A percentile compares a stretch with the other conserved stretches of the same genome.
Conservation (phyloP, 805 yeast genomes). For the Saccharomyces jurei region DNA sequence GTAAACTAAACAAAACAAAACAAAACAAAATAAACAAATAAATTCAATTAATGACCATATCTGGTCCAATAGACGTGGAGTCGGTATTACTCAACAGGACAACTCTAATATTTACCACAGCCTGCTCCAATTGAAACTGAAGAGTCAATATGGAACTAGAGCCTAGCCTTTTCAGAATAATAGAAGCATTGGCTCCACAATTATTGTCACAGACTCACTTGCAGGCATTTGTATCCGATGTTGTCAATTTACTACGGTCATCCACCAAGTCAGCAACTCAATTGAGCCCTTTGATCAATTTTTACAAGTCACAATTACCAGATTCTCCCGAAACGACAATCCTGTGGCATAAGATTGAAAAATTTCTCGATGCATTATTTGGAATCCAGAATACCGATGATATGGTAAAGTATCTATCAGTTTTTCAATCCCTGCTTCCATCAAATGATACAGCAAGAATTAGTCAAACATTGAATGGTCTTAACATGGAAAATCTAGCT, state of each 20-base stretch:
- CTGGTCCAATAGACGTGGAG: neutral
- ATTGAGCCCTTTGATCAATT: constrained; percentile 15
- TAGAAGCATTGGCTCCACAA: constrained; percentile 23
- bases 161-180: constrained; percentile 12
- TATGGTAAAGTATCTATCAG: constrained; percentile 14
- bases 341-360: constrained; percentile 19
- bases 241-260: constrained; percentile 12
- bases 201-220: constrained; percentile 13
- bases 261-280: constrained; percentile 13
- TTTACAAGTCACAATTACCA: constrained; percentile 12
- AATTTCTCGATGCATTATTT: constrained; percentile 12
- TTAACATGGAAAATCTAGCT: constrained; percentile 5
- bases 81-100: neutral
- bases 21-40: neutral
- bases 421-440: constrained; percentile 12
- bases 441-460: neutral
- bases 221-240: constrained; percentile 12
- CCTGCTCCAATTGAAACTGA: neutral
- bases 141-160: constrained; percentile 17
- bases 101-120: neutral
- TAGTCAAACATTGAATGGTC: neutral
- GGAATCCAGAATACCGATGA: constrained; percentile 14
- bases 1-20: neutral
- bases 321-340: constrained; percentile 8
- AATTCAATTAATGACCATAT: neutral